Base-by-base conservation (phyloP, 768 basidiomycete genomes). In the Chlorophyllum brunneum region DNA sequence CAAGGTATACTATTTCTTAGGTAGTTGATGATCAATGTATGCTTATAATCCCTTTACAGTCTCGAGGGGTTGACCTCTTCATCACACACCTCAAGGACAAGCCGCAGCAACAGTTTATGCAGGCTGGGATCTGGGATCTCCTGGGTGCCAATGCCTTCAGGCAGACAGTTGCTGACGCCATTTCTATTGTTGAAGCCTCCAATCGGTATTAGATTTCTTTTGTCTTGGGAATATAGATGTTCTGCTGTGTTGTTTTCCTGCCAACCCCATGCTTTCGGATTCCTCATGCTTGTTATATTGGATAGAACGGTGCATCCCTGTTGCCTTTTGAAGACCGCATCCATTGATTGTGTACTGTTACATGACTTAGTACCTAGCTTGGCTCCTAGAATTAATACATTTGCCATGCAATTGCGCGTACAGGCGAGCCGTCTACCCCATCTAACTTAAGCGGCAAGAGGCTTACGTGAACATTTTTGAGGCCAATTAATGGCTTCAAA, bases 371-470 rank as follows among this genome's bases (percentile, higher is more conserved):
- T 27, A 13, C 23, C n/a, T 27, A 22, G 4, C 2, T 11, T 22
- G 7, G 20, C 10, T 37, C 18, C 13, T 50, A 23, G 2, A 37
- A 13, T 46, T 31, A 46, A 18, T 10, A 27, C 22, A 18, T 42
- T 33, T 52, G 51, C 53, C 77, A 82, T 6, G 81, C 87, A 54
- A 81, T 81, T 3, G 85, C 88, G 55, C 87, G 74, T n/a, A 86
- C 70, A 1, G 87, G 87, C 11, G 84, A 83, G 4, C 83, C 87
- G 60, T 90, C 88, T 20, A 76, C 73, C 1, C 73, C 77, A 4
- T 67, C 68, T n/a, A 89, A 48, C 20, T 71, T 80, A 44, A 90
- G 61, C 0, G 86, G 86, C 33, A 82, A 61, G 48, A 88, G 61
- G 49, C 77, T 80, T 30, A 85, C 78, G 48, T 73, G 37, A 6